Conservation (phyloP, 306 rosid genomes). For the Ormosia emarginata region DNA sequence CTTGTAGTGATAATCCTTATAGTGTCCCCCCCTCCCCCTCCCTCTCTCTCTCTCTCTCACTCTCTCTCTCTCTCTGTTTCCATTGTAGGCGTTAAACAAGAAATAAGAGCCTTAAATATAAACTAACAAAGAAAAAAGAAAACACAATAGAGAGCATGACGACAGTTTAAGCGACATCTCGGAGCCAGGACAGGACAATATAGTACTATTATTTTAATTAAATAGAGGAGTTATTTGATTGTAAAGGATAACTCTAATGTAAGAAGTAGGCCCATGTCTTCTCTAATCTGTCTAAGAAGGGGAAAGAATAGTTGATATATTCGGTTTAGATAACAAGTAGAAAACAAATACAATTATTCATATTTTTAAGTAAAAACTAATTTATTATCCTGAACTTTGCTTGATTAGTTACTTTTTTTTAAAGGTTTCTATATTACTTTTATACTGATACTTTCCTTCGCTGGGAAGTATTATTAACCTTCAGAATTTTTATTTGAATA, state of each 20-base stretch:
- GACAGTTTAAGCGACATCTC: conserved; percentile 27
- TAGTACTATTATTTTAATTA: conserved; percentile 5
- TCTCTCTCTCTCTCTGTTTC: no score
- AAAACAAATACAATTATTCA: neutral
- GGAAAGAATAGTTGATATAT: neutral
- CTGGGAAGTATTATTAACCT: neutral
- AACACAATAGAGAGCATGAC: neutral
- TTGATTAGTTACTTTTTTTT: neutral
- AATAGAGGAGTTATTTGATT: conserved; percentile 2
- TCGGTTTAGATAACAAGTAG: neutral
- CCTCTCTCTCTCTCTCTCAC: no score
- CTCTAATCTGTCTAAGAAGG: conserved; percentile 14
- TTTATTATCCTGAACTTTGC: neutral
- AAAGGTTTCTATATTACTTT: neutral
- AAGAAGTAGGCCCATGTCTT: conserved; percentile 21
- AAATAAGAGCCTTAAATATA: neutral
- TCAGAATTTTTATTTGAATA: neutral
- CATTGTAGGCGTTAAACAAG: no score
- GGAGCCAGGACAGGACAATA: conserved; percentile 21
- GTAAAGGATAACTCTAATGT: neutral
- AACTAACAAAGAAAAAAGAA: neutral
- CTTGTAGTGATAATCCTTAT: neutral
- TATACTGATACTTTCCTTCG: neutral
- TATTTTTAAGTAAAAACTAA: neutral
- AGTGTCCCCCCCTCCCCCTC: no score